Evolutionary conservation across 164 flowering plant genomes (phyloP), one percentile per base, ranked within the genome.

Genomic region (Litsea cubeba): DNA sequence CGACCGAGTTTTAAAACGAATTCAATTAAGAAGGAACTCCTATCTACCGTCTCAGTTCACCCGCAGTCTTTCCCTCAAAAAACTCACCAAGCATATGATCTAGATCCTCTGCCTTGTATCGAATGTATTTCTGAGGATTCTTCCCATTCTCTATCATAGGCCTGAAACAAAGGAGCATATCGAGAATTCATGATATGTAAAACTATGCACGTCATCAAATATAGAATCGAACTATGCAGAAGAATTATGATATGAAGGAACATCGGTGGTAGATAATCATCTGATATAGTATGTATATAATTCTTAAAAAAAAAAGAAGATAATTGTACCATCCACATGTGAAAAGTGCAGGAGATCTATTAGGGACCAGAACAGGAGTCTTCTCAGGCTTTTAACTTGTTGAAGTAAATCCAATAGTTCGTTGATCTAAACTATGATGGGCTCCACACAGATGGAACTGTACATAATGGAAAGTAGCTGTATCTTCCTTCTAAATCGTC

Each of bases 11-110:
- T 8, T 40, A 40, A 40, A 54, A 54, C n/a, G 12, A 54, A 54
- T 14, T 54, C 60, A 54, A 15, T 5, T 15, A 12, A 10, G 22
- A 63, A n/a, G 71, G 35, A 46, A 40, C 11, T 46, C 6, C 60
- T 7, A 23, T 49, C 80, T 79, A 94, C 60, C 94, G 86, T 84
- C 81, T 90, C 5, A 62, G 89, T 62, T 93, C 99, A 64, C 74
- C 82, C 87, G 83, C 86, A 26, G 85, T 87, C 82, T 93, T 95
- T 25, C 97, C 97, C 70, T 93, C 99, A 71, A 95, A 95, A 74
- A 95, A 93, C 76, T 95, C 97, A 66, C 85, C 85, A 70, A 95
- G 79, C 96, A 95, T 93, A 17, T 88, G 87, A 57, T 93, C 99
- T 68, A 95, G 86, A 82, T 91, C 96, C 79, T 93, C 99, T 1